Conservation (phyloP, 2,329 filamentous ascomycete species). For the Penicillium capsulatum region DNA sequence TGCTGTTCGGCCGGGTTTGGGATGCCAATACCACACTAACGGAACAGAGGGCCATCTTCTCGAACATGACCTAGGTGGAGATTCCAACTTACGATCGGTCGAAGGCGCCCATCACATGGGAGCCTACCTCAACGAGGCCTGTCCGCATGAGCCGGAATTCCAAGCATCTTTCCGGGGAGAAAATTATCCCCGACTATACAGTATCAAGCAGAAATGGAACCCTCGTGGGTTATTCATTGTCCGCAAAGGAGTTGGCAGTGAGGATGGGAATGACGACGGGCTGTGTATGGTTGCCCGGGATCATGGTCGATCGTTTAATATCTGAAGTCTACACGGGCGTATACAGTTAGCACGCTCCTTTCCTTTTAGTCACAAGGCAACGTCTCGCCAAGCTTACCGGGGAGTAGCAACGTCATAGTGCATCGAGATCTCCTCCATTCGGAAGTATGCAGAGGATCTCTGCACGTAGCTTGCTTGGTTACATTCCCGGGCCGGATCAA, state of each 20-base stretch:
- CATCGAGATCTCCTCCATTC: no score
- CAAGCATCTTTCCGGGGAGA: constrained; percentile 41
- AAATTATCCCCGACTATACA: constrained; percentile 28
- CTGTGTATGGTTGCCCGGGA: constrained; percentile 12
- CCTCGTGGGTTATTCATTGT: constrained; percentile 28
- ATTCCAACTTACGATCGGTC: constrained; percentile 20
- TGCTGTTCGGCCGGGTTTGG: constrained; percentile 29
- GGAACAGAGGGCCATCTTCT: constrained; percentile 34
- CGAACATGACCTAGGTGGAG: constrained; percentile 32
- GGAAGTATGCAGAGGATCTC: no score
- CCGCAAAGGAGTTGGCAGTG: constrained; percentile 23
- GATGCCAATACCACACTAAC: constrained; percentile 21
- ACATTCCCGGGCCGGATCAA: no score
- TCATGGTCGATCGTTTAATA: not conserved
- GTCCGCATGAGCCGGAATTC: constrained; percentile 40
- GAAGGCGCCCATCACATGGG: constrained; percentile 25
- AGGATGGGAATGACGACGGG: constrained; percentile 26
- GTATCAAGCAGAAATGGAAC: constrained; percentile 32
- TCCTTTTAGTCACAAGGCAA: no score
- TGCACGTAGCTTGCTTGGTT: no score
- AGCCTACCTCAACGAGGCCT: constrained; percentile 39
- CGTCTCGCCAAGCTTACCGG: no score
- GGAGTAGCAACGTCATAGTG: no score
- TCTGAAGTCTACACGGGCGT: no score
- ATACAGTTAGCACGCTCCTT: no score